Evolutionary conservation across 805 yeast genomes (phyloP).

Genomic region (Candida endomychidarum): DNA sequence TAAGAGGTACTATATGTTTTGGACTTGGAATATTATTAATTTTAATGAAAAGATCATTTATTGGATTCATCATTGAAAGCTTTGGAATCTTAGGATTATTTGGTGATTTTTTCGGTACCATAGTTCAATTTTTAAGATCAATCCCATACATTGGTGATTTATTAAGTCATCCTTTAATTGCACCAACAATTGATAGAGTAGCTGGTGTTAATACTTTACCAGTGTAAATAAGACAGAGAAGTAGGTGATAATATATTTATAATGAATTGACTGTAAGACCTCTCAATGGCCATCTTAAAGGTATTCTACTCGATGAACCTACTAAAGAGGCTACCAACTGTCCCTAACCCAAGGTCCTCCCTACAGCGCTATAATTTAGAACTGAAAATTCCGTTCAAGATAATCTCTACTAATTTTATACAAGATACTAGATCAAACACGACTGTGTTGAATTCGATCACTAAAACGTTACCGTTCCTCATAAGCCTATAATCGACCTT

Average conservation of each 20-base stretch:
- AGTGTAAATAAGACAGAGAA: slow-evolving; percentile 19
- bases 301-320: too few relatives aligned
- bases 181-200: slow-evolving; percentile 58
- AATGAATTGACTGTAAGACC: too few relatives aligned
- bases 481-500: neutral
- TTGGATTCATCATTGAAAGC: slow-evolving; percentile 82
- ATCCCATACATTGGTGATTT: slow-evolving; percentile 86
- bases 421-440: slow-evolving; percentile 1
- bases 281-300: too few relatives aligned
- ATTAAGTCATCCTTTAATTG: slow-evolving; percentile 75
- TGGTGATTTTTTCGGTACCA: slow-evolving; percentile 91
- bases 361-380: neutral
- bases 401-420: neutral
- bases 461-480: neutral
- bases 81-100: slow-evolving; percentile 88
- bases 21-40: slow-evolving; percentile 73
- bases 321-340: too few relatives aligned
- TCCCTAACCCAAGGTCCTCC: too few relatives aligned
- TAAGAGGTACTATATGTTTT: slow-evolving; percentile 85
- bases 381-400: neutral
- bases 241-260: too few relatives aligned
- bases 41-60: slow-evolving; percentile 69
- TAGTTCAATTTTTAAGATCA: slow-evolving; percentile 81
- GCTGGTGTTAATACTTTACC: slow-evolving; percentile 46
- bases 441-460: neutral